Conservation (phyloP, 495 filamentous ascomycete genomes). For the Parathielavia hyrcaniae region DNA sequence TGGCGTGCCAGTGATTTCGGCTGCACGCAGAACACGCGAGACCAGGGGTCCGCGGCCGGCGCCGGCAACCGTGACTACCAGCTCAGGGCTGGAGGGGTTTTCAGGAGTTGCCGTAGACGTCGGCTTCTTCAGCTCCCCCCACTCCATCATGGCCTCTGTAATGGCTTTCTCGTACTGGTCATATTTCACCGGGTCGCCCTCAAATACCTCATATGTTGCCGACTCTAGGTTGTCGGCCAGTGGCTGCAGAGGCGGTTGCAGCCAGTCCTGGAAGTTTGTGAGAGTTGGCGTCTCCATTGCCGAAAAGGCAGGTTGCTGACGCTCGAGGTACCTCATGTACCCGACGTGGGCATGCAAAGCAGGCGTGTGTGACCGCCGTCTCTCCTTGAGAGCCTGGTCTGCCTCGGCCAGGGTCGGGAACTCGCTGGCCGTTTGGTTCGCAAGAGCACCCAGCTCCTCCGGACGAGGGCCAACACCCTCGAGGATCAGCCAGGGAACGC, state of each 20-base stretch:
- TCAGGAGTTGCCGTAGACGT: constrained; percentile 47
- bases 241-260: constrained; percentile 90
- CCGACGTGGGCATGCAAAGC: constrained; percentile 55
- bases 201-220: constrained; percentile 97
- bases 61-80: constrained; percentile 86
- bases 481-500: constrained; percentile 72
- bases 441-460: constrained; percentile 43
- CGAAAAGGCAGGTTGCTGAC: constrained; percentile 61
- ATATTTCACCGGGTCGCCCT: constrained; percentile 97
- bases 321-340: constrained; percentile 79
- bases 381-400: constrained; percentile 35
- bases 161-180: constrained; percentile 89
- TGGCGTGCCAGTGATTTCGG: constrained; percentile 62
- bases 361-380: constrained; percentile 25
- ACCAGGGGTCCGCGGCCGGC: constrained; percentile 89
- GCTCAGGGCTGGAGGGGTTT: constrained; percentile 47
- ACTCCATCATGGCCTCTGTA: constrained; percentile 72
- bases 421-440: constrained; percentile 36
- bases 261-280: constrained; percentile 70
- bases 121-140: constrained; percentile 62
- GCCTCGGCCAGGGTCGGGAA: constrained; percentile 65
- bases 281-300: constrained; percentile 41
- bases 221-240: constrained; percentile 94
- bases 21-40: constrained; percentile 73
- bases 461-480: constrained; percentile 65